Conservation (phyloP, 2,329 filamentous ascomycete species). For the Fusarium tanahbumbuense region DNA sequence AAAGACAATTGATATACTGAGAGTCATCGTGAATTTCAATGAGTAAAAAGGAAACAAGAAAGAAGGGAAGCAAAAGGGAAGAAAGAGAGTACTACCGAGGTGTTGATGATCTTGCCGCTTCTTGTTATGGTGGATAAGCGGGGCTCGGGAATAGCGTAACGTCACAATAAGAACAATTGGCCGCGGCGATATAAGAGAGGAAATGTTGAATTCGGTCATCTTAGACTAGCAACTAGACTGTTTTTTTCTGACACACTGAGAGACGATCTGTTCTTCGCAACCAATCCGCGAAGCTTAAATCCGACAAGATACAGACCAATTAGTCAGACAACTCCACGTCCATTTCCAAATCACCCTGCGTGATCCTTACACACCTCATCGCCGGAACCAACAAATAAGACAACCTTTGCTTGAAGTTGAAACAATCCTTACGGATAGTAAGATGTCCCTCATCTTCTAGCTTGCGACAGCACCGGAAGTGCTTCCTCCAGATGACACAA, state of each 20-base stretch:
- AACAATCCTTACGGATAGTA: too few species aligned
- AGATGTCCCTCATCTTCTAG: too few species aligned
- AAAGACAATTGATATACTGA: not conserved
- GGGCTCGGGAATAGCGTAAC: not conserved
- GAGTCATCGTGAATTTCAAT: not conserved
- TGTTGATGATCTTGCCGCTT: not conserved
- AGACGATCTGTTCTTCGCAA: rapidly evolving
- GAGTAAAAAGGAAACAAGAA: not conserved
- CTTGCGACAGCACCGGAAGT: too few species aligned
- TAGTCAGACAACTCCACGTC: not conserved
- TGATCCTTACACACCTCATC: not conserved
- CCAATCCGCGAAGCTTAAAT: not conserved
- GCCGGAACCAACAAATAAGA: not conserved
- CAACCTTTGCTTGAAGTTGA: not conserved
- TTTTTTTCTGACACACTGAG: not conserved
- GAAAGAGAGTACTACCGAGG: not conserved
- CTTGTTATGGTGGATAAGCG: not conserved
- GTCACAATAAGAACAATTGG: rapidly evolving
- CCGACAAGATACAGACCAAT: not conserved
- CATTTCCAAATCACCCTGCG: not conserved
- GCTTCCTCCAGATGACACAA: too few species aligned
- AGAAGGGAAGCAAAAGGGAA: not conserved
- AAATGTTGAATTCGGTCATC: not conserved
- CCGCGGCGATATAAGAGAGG: not conserved
- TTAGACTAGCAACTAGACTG: not conserved